Evolutionary conservation across 2,329 filamentous ascomycete genomes (phyloP).

Genomic region (Phialocephala sp.): DNA sequence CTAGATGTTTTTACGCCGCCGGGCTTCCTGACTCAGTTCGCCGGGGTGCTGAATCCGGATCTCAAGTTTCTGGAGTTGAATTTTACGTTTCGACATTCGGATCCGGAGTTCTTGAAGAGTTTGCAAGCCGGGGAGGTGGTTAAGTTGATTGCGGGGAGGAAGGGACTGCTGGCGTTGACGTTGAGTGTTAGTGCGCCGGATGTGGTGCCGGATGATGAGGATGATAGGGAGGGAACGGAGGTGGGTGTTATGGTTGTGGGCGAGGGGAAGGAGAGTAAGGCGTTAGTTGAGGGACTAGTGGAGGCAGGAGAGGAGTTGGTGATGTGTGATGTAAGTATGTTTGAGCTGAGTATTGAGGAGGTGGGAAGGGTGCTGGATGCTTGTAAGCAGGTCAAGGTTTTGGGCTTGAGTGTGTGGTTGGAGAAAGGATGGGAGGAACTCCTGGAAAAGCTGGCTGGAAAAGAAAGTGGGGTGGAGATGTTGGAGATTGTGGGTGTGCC

Average conservation of each 20-base stretch:
- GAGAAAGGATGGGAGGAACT: constrained; percentile 38
- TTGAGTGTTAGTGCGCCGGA: constrained; percentile 30
- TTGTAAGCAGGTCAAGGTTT: constrained; percentile 47
- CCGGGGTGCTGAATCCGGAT: constrained; percentile 30
- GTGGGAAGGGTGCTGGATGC: constrained; percentile 44
- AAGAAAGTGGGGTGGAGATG: constrained; percentile 29
- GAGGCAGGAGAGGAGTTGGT: constrained; percentile 33
- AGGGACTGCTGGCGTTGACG: constrained; percentile 28
- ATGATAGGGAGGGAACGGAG: constrained; percentile 37
- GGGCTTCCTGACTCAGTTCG: constrained; percentile 45
- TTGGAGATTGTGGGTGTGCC: constrained; percentile 38
- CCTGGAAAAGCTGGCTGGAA: constrained; percentile 22
- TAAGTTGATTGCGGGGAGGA: constrained; percentile 21
- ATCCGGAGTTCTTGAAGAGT: constrained; percentile 30
- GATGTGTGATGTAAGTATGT: constrained; percentile 47
- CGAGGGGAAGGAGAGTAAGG: constrained; percentile 14
- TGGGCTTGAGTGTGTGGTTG: constrained; percentile 46
- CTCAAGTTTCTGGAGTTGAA: constrained; percentile 53
- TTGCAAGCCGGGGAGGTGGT: constrained; percentile 28
- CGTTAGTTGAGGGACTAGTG: constrained; percentile 27
- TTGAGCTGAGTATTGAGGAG: constrained; percentile 46
- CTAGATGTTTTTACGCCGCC: constrained; percentile 52
- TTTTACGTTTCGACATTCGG: constrained; percentile 52
- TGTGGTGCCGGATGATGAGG: constrained; percentile 33
- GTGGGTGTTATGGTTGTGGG: constrained; percentile 29